Conservation (phyloP, 352 stramenopile species). For the Phytopythium aichiense region DNA sequence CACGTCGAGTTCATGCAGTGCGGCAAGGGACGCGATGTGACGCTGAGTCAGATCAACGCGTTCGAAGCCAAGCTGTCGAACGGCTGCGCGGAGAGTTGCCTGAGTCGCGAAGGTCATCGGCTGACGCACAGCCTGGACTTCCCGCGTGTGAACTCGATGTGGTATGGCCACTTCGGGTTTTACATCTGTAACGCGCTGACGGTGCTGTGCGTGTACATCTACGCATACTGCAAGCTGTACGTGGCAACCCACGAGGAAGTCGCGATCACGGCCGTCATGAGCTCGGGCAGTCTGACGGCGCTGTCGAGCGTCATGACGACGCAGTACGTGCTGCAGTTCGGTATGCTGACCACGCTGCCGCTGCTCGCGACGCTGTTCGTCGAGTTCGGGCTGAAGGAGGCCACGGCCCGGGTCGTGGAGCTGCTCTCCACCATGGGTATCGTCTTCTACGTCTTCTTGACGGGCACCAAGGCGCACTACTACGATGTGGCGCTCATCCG, state of each 20-base stretch:
- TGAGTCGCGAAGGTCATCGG: constrained; percentile 80
- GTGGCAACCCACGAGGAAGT: constrained; percentile 68
- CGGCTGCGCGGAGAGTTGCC: constrained; percentile 71
- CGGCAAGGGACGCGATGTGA: constrained; percentile 85
- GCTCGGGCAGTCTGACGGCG: constrained; percentile 52
- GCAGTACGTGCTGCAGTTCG: constrained; percentile 86
- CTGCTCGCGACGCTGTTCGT: constrained; percentile 76
- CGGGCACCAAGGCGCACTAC: constrained; percentile 84
- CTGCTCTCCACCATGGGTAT: constrained; percentile 75
- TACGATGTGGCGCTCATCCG: constrained; percentile 83
- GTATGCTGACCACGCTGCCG: constrained; percentile 79
- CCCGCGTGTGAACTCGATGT: constrained; percentile 87
- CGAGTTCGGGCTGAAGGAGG: constrained; percentile 77
- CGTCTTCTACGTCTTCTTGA: constrained; percentile 87
- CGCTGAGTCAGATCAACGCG: constrained; percentile 84
- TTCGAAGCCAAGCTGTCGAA: constrained; percentile 89
- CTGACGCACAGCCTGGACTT: constrained; percentile 80
- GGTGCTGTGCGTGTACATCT: constrained; percentile 83
- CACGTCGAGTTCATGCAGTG: constrained; percentile 90
- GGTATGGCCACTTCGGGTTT: constrained; percentile 85
- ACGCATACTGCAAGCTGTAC: constrained; percentile 84
- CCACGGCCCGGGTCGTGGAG: constrained; percentile 68
- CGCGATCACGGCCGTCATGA: constrained; percentile 49
- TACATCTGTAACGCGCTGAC: constrained; percentile 89
- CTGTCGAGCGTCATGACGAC: constrained; percentile 80